A percentile compares a stretch with the other conserved stretches of the same genome.
These are phyloP conservation scores for Phylloporus rhodoxanthus DNA, from an alignment of 768 basidiomycete species.

Conservation along the genomic window DNA sequence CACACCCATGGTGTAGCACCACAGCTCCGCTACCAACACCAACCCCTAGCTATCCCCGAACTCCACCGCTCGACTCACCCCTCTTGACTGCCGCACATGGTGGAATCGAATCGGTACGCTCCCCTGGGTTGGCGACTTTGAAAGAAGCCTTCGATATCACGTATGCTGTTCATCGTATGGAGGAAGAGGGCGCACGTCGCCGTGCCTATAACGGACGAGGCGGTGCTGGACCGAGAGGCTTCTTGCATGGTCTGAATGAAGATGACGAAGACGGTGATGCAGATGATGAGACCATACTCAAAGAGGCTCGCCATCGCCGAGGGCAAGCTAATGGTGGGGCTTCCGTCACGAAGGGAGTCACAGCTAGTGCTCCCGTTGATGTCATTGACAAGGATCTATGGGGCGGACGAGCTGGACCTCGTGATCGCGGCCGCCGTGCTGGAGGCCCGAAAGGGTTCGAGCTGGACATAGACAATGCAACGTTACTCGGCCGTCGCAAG, in stretches of 20 bases:
- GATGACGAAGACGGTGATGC: slow-evolving; percentile 70
- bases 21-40: slow-evolving; percentile 59
- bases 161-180: slow-evolving; percentile 98
- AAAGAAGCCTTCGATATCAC: slow-evolving; percentile 99
- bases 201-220: slow-evolving; percentile 75
- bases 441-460: slow-evolving; percentile 53
- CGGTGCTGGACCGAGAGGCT: slow-evolving; percentile 72
- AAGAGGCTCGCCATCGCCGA: slow-evolving; percentile 41
- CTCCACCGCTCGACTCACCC: slow-evolving; percentile 74
- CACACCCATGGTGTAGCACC: slow-evolving; percentile 91
- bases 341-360: slow-evolving; percentile 5
- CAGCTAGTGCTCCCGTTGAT: slow-evolving; percentile 8
- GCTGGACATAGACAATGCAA: slow-evolving; percentile 81
- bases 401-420: slow-evolving; percentile 65
- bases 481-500: slow-evolving; percentile 71
- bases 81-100: slow-evolving; percentile 76
- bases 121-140: slow-evolving; percentile 86
- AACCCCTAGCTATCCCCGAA: slow-evolving; percentile 50
- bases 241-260: slow-evolving; percentile 84
- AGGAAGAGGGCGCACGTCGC: slow-evolving; percentile 90
- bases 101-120: slow-evolving; percentile 68
- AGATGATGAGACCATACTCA: slow-evolving; percentile 43
- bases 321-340: slow-evolving; percentile 26
- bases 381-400: slow-evolving; percentile 29
- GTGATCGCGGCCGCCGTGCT: slow-evolving; percentile 46